Conservation (phyloP, 176 grass and related monocot species). For the Urochloa ruziziensis region DNA sequence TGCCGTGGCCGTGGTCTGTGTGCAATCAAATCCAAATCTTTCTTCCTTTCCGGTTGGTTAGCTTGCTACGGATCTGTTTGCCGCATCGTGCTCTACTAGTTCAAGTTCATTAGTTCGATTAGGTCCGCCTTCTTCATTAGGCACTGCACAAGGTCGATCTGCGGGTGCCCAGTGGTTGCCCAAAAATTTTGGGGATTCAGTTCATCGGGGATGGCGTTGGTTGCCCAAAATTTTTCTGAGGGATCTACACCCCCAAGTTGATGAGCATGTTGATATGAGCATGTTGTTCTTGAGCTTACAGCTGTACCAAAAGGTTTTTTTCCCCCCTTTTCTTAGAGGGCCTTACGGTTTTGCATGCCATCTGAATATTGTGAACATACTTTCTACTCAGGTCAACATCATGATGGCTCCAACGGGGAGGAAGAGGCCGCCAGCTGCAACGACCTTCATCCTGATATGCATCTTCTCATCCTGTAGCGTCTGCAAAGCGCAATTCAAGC, state of each 20-base stretch:
- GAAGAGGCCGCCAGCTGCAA: conserved; percentile 22
- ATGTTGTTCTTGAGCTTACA: neutral
- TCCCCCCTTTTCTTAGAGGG: neutral
- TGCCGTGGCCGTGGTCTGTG: neutral
- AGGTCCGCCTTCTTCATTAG: neutral
- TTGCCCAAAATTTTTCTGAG: neutral
- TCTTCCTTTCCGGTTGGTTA: neutral
- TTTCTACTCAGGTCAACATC: conserved; percentile 52
- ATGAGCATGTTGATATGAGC: neutral
- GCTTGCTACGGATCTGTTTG: neutral
- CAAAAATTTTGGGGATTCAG: neutral
- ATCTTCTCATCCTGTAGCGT: conserved; percentile 41
- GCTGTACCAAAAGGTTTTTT: neutral
- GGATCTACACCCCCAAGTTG: neutral
- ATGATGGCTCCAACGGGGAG: conserved; percentile 16
- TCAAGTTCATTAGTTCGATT: neutral
- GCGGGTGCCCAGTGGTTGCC: neutral
- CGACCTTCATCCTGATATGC: conserved; percentile 31
- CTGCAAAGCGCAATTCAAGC: conserved; percentile 61
- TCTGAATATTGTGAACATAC: conserved; percentile 32
- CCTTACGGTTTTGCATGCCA: neutral
- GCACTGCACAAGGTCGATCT: neutral
- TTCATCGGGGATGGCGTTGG: too few species aligned
- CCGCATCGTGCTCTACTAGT: neutral
- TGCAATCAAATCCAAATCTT: neutral